Evolutionary conservation across 2,329 filamentous ascomycete species (phyloP).

Genomic region (Mycosphaerella sp.): DNA sequence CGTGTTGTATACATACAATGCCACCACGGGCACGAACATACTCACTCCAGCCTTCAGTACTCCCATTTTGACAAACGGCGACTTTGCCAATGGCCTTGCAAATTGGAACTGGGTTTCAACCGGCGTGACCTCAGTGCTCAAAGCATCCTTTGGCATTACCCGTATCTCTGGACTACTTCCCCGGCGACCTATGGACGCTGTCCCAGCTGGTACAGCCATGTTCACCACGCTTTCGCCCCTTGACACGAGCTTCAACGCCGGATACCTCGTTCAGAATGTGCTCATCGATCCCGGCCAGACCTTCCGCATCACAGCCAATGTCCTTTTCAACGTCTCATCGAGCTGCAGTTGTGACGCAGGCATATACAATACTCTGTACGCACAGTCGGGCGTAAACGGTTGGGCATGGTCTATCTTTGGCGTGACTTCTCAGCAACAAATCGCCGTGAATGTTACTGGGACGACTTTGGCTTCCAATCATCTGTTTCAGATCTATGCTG

Average conservation of each 20-base stretch:
- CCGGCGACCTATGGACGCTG: background rate
- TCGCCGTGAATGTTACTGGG: constrained; percentile 1
- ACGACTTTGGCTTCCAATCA: background rate
- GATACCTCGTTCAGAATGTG: background rate
- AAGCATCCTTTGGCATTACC: background rate
- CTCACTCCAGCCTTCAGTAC: background rate
- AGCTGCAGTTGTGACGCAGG: constrained; percentile 1
- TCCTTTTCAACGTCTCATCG: constrained; percentile 1
- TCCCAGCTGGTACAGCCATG: background rate
- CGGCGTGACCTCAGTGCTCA: background rate
- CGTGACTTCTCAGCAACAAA: background rate
- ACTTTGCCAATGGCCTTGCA: background rate
- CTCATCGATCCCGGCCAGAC: background rate
- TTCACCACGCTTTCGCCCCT: background rate
- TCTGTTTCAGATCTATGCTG: constrained; percentile 1
- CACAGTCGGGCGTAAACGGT: constrained; percentile 1
- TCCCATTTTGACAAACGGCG: background rate
- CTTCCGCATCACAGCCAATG: background rate
- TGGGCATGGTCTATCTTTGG: constrained; percentile 6
- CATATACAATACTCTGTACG: constrained; percentile 4
- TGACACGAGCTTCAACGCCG: background rate
- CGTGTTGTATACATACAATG: background rate
- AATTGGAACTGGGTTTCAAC: background rate
- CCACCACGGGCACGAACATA: background rate
- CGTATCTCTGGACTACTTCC: background rate